Evolutionary conservation across 257 asterid genomes (phyloP).

Genomic region (Solanum megistacrolobum): DNA sequence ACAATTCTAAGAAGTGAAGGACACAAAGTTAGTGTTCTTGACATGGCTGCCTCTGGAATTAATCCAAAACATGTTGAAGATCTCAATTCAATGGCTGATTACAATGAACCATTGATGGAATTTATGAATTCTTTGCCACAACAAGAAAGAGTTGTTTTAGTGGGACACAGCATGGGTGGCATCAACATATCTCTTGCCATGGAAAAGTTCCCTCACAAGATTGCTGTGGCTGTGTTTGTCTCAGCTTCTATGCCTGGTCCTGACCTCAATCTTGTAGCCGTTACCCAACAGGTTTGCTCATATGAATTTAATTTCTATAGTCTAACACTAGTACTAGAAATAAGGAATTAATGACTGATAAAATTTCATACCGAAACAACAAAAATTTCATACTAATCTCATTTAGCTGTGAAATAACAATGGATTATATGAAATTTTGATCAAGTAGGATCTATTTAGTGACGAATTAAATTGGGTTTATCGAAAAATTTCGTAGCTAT

Average conservation of each 20-base stretch:
- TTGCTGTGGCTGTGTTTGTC: slow-evolving; percentile 26
- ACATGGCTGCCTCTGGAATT: slow-evolving; percentile 40
- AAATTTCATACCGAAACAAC: neutral
- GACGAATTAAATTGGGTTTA: neutral
- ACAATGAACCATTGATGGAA: slow-evolving; percentile 24
- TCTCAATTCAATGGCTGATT: slow-evolving; percentile 16
- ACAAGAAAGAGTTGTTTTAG: slow-evolving; percentile 25
- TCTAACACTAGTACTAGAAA: neutral
- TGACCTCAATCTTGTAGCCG: neutral
- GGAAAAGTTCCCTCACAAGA: slow-evolving; percentile 28
- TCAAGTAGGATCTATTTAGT: neutral
- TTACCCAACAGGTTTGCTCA: slow-evolving; percentile 8
- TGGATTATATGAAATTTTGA: neutral
- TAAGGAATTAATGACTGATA: neutral
- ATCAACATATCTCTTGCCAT: slow-evolving; percentile 22
- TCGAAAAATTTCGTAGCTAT: neutral
- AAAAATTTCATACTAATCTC: neutral
- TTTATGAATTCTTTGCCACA: slow-evolving; percentile 19
- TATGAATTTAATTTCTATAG: neutral
- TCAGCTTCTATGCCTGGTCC: slow-evolving; percentile 32
- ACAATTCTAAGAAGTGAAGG: slow-evolving; percentile 23
- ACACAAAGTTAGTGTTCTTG: slow-evolving; percentile 32
- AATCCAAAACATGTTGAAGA: slow-evolving; percentile 15
- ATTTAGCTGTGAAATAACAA: neutral
- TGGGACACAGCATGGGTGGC: slow-evolving; percentile 41